Base-by-base conservation (phyloP, 768 basidiomycete species). In the Chalciporus sphaerocephalus region DNA sequence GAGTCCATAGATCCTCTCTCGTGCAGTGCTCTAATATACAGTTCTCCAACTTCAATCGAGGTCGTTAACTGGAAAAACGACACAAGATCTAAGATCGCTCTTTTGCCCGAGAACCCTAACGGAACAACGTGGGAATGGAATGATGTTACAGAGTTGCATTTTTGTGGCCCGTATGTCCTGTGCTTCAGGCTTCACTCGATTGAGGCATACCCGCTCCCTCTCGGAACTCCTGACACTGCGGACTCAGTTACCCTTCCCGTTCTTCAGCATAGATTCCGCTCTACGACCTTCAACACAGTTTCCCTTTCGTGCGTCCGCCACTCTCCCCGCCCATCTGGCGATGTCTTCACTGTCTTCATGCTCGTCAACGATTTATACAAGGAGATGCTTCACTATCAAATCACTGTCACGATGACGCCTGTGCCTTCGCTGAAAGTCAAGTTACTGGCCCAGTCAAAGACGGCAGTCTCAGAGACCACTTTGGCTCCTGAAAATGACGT, bases 151-250 rank as follows among this genome's bases (percentile, higher is more conserved):
- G 69, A 66, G 8, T 48, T 76, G 15, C 69, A 65, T 15, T 68
- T 81, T 32, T 65, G 76, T 30, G 78, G 74, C 2, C 63, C 69
- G 0, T 74, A 76, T 42, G 53, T 83, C n/a, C 60, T 83, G 20
- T 68, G 76, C 18, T 71, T 82, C 55, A 78, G 73, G 46, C 63
- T 71, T 1, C 75, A 73, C 5, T 72, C 79, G 1, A 52, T 84
- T 18, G 78, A 81, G 46, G 59, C 79, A 3, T 70, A 21, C 39
- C 59, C 37, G 23, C 41, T 42, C 36, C 54, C 47, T 22, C 45
- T 45, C 10, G 47, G 44, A 52, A 61, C 24, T 40, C 17, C 20
- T 2, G 15, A 38, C 42, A 24, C 18, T 13, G 5, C 10, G n/a
- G 21, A 20, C 9, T 17, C 51, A 37, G n/a, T n/a, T 18, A 15